phyloP scores from a whole-genome alignment of 306 rosid species.

The Astragalus glycyphyllos region DNA sequence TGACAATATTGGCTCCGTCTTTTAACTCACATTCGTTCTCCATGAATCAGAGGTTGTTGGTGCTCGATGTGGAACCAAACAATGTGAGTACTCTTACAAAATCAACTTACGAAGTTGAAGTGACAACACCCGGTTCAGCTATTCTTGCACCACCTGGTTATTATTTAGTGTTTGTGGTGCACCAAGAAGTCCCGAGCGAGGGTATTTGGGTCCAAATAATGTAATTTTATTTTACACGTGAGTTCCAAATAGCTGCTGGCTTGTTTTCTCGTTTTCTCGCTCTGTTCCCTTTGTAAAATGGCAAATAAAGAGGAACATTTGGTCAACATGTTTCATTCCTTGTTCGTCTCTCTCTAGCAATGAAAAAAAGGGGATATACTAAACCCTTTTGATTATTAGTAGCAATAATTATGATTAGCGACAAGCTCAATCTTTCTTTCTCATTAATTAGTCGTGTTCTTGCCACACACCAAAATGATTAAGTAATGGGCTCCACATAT shows the following conservation, averaged over 20 bases:
- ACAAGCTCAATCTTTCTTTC: constrained; percentile 47
- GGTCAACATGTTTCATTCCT: constrained; percentile 72
- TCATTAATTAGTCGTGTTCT: constrained; percentile 51
- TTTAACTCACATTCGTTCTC: constrained; percentile 87
- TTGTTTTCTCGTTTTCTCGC: constrained; percentile 81
- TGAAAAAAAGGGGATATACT: constrained; percentile 44
- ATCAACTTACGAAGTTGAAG: constrained; percentile 44
- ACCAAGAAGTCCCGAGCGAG: constrained; percentile 68
- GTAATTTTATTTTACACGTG: constrained; percentile 17
- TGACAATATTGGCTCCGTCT: constrained; percentile 73
- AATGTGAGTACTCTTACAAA: constrained; percentile 32
- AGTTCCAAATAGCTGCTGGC: constrained; percentile 61
- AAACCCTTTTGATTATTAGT: constrained; percentile 41
- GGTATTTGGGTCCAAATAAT: constrained; percentile 73
- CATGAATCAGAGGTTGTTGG: constrained; percentile 79
- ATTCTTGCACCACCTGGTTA: constrained; percentile 74
- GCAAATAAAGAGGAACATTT: constrained; percentile 58
- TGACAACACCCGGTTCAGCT: constrained; percentile 56
- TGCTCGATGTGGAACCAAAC: constrained; percentile 44
- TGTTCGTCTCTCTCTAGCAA: constrained; percentile 66
- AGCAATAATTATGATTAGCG: constrained; percentile 51
- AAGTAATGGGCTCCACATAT: constrained; percentile 74
- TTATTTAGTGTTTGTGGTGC: constrained; percentile 58
- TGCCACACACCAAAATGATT: constrained; percentile 45
- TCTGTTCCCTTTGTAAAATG: constrained; percentile 47